These are phyloP conservation scores for Fusarium sp. DNA, from an alignment of 2,329 filamentous ascomycete genomes.

Conservation along the genomic window DNA sequence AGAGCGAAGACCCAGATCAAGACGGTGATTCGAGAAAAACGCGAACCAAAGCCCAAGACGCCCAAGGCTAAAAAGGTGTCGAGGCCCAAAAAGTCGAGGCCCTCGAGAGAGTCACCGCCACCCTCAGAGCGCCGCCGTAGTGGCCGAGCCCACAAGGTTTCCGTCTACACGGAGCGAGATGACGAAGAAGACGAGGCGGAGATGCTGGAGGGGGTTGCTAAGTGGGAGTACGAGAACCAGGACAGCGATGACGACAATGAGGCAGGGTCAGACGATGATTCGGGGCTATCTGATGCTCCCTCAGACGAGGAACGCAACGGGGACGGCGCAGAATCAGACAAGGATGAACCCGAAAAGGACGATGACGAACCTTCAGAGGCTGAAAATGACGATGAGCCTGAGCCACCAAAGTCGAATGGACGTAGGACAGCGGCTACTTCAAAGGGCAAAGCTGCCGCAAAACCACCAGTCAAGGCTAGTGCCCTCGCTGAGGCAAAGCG, in stretches of 20 bases:
- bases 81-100: slow-evolving; percentile 50
- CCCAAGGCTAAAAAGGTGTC: slow-evolving; percentile 55
- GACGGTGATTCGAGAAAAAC: slow-evolving; percentile 56
- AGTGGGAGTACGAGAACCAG: slow-evolving; percentile 68
- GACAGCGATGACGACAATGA: slow-evolving; percentile 42
- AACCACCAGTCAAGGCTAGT: slow-evolving; percentile 47
- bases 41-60: slow-evolving; percentile 55
- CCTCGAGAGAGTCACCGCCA: slow-evolving; percentile 52
- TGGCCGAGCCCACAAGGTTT: slow-evolving; percentile 64
- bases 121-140: slow-evolving; percentile 69
- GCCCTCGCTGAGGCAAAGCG: slow-evolving; percentile 40
- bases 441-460: slow-evolving; percentile 45
- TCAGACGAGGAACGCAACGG: slow-evolving; percentile 30
- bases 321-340: slow-evolving; percentile 28
- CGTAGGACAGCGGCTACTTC: slow-evolving; percentile 37
- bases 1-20: slow-evolving; percentile 57
- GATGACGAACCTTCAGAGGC: slow-evolving; percentile 35
- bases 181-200: slow-evolving; percentile 73
- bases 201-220: slow-evolving; percentile 73
- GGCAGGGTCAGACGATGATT: slow-evolving; percentile 31
- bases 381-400: slow-evolving; percentile 39
- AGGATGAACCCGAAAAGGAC: slow-evolving; percentile 18
- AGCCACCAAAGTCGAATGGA: slow-evolving; percentile 47
- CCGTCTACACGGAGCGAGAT: slow-evolving; percentile 70
- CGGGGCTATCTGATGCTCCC: slow-evolving; percentile 44